Conservation (phyloP, 2,329 filamentous ascomycete species). For the Nectriaceae sp. region DNA sequence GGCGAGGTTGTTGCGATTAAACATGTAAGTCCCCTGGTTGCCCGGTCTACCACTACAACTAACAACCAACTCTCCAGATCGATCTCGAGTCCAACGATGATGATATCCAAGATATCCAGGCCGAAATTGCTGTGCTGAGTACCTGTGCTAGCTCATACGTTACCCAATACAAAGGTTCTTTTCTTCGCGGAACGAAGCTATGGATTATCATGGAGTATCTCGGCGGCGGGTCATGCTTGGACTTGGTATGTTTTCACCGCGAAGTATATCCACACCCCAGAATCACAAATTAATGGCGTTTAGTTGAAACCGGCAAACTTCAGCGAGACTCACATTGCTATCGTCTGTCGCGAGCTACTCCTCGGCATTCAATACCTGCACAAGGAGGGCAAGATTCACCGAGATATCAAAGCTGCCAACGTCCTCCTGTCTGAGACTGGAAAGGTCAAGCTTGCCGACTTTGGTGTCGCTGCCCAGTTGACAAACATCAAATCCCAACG, state of each 20-base stretch:
- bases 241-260: conserved; percentile 63
- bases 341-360: conserved; percentile 90
- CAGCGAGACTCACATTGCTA: conserved; percentile 86
- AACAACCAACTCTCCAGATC: conserved; percentile 61
- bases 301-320: conserved; percentile 90
- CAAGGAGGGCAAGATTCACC: conserved; percentile 90
- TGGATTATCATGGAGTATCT: conserved; percentile 99
- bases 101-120: conserved; percentile 97
- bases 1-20: conserved; percentile 97
- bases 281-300: conserved; percentile 1
- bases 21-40: conserved; percentile 63
- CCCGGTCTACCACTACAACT: conserved; percentile 14
- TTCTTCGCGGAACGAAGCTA: conserved; percentile 92
- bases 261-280: conserved; percentile 5
- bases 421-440: conserved; percentile 88
- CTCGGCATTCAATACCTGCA: conserved; percentile 92
- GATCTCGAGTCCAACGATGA: conserved; percentile 98
- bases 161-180: conserved; percentile 95
- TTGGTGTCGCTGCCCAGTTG: conserved; percentile 93
- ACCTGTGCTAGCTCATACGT: conserved; percentile 94
- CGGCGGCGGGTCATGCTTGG: conserved; percentile 91
- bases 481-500: conserved; percentile 97
- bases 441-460: conserved; percentile 94
- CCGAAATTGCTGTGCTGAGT: conserved; percentile 92
- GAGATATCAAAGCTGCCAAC: conserved; percentile 96